Base-by-base conservation (phyloP, 345 rosid genomes). In the Arabis alpina region DNA sequence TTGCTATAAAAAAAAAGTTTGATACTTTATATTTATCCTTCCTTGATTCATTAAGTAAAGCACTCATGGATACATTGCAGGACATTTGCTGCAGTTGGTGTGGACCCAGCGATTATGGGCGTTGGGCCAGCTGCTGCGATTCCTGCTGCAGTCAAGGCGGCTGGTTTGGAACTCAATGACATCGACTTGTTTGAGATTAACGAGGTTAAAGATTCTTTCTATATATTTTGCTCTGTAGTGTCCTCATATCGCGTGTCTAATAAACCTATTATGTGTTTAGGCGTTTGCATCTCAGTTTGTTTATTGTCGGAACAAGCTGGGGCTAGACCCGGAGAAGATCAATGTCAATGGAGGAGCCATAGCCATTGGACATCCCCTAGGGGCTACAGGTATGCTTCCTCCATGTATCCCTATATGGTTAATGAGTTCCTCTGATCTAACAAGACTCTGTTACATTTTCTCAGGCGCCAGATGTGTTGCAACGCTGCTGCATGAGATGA, bases 21-120 rank as follows among this genome's bases (percentile, higher is more conserved):
- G 54, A 71, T 54, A 43, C 10, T 23, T 39, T 30, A 53, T 34
- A 53, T 62, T 62, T 30, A 54, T 48, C 23, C 34, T 37, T 61
- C 47, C n/a, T 53, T 32, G 62, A 48, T 43, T 61, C 30, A 44
- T n/a, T 24, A 32, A 61, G 41, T 42, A 61, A 52, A 61, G 40
- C 45, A 54, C 50, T 66, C 34, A 54, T 61, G 64, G 49, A 61
- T 28, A 68, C 49, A 13, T 37, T 77, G 60, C 86, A 93, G 97
- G 92, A 83, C 89, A 40, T 91, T 93, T 77, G 83, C 87, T 75
- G 97, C 92, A 61, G 97, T 91, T 50, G 98, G 97, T 66, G 98
- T 91, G 74, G 98, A 93, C 71, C 98, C 97, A 72, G 94, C 96
- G 44, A 82, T 91, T 70, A 91, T 93, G 98, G 98, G 98, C 41